A percentile compares a stretch with the other conserved stretches of the same genome.
Evolutionary conservation across 352 stramenopile genomes (phyloP).

Genomic region (Phytophthora idaei): DNA sequence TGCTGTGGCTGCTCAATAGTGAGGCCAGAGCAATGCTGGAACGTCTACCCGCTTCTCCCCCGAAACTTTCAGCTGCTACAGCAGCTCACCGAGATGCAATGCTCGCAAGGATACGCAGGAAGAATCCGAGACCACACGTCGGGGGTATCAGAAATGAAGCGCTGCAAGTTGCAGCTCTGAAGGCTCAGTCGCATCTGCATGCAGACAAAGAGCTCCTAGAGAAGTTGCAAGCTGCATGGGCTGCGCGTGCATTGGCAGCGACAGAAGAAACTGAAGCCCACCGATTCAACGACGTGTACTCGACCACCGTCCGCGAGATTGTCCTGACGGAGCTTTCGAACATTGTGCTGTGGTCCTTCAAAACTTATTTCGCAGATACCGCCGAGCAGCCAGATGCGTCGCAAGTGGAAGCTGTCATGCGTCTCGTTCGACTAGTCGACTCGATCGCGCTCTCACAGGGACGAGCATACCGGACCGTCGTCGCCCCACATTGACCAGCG

Average conservation of each 20-base stretch:
- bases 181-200: slow-evolving; percentile 1
- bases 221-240: slow-evolving; percentile 31
- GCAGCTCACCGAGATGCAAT: slow-evolving; percentile 47
- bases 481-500: slow-evolving; percentile 8
- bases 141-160: slow-evolving; percentile 21
- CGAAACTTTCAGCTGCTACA: slow-evolving; percentile 27
- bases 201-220: slow-evolving; percentile 28
- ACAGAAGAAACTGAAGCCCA: not conserved
- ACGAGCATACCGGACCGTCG: slow-evolving; percentile 38
- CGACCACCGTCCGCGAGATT: slow-evolving; percentile 43
- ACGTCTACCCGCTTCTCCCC: slow-evolving; percentile 36
- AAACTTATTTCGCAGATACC: slow-evolving; percentile 47
- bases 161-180: not conserved
- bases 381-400: slow-evolving; percentile 28
- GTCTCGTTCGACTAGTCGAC: slow-evolving; percentile 54
- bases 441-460: slow-evolving; percentile 41
- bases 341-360: slow-evolving; percentile 57
- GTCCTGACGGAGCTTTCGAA: slow-evolving; percentile 63
- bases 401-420: slow-evolving; percentile 47
- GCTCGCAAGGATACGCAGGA: slow-evolving; percentile 46
- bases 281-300: slow-evolving; percentile 25
- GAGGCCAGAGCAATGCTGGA: slow-evolving; percentile 37
- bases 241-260: not conserved
- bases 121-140: slow-evolving; percentile 10
- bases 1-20: slow-evolving; percentile 44